Evolutionary conservation across 805 yeast genomes (phyloP).

Genomic region (Candida ipomoeae): DNA sequence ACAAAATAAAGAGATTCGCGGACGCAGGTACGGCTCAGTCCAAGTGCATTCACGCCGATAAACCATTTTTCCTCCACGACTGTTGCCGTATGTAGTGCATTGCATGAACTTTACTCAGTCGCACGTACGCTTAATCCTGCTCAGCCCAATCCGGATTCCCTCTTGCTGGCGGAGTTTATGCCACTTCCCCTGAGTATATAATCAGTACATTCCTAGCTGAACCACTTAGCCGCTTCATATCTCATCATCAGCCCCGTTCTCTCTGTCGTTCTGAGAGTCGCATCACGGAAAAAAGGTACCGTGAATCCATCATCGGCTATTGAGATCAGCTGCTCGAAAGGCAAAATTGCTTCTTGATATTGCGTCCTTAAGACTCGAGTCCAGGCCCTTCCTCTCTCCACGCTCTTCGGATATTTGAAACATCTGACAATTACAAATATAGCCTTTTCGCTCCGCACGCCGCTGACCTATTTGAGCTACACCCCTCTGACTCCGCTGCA

Average conservation of each 20-base stretch:
- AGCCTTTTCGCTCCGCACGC: not conserved
- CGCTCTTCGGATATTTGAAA: conserved; percentile 1
- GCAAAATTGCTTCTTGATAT: not conserved
- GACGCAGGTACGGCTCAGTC: conserved; percentile 2
- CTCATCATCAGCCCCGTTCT: not conserved
- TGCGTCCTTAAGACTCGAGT: not conserved
- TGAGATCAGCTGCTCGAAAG: conserved; percentile 2
- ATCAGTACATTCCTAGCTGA: conserved; percentile 1
- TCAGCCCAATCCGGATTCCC: not conserved
- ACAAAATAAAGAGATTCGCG: not conserved
- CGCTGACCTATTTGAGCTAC: not conserved
- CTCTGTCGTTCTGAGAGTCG: not conserved
- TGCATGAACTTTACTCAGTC: conserved; percentile 1
- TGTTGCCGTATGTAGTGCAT: conserved; percentile 4
- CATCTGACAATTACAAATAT: not conserved
- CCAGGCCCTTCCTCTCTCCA: conserved; percentile 2
- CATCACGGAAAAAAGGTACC: conserved; percentile 1
- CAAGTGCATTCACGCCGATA: conserved; percentile 2
- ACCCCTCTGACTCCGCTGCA: not conserved
- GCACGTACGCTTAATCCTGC: conserved; percentile 5
- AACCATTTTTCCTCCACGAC: conserved; percentile 2
- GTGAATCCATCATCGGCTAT: not conserved
- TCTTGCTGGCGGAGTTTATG: not conserved
- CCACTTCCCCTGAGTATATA: not conserved
- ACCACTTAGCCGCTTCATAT: not conserved